Evolutionary conservation across 805 yeast genomes (phyloP), one percentile per base, ranked within the genome.

Genomic region (Saturnispora sanitii): DNA sequence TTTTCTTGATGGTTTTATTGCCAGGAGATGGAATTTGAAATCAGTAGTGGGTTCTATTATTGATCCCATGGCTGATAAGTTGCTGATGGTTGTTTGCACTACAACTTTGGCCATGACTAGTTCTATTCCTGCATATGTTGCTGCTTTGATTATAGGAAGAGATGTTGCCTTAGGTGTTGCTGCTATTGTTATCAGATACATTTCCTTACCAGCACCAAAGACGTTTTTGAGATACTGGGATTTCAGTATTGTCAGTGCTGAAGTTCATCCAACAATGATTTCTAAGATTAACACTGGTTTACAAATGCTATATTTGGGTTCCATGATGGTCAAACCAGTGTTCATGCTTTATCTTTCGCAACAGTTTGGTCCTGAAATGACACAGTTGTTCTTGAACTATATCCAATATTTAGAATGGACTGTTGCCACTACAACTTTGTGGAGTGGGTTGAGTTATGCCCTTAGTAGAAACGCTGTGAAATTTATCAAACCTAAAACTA

Each of bases 41-140:
- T 78, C 95, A 1, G 79, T 83, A 1, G 73, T 87, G 6, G 99
- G 99, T 0, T 80, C 95, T 0, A 79, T 92, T 13, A 66, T 94
- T 26, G 99, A 92, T 54, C 99, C 99, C 0, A 69, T 86, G 64
- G 99, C 98, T 0, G 99, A 92, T 57, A 92, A 92, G 57, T 66
- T 82, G 13, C 67, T 92, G 35, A 87, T 92, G 96, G 71, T 90
- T 17, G 75, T 83, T 0, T 76, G 94, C 38, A 88, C 97, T 0
- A 68, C 79, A 0, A 77, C 94, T 39, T 62, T 92, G 43, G 77
- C 90, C 0, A 71, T 78, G 49, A 64, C 79, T 11, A 70, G 77
- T 37, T 67, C 72, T 16, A 80, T 92, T 52, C 97, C 98, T 0
- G 53, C 73, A 28, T 73, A 70, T 55, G 66, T 75, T 18, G 94